These are phyloP conservation scores for Pyropia yezoensis DNA, from an alignment of 23 red algal species.

Conservation along the genomic window DNA sequence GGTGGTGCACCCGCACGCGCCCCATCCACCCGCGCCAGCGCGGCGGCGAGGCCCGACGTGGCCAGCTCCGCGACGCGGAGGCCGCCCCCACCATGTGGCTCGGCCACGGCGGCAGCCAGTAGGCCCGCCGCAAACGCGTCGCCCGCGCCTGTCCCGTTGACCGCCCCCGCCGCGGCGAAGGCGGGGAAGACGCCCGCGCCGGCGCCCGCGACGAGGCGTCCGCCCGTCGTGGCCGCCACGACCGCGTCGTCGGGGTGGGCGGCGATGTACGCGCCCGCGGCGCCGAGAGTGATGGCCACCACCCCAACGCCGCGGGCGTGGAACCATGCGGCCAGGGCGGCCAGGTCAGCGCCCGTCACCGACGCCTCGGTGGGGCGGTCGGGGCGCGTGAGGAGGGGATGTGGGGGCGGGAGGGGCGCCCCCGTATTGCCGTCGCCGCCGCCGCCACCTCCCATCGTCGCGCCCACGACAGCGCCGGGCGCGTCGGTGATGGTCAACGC, in stretches of 20 bases:
- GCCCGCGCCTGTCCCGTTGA: slow-evolving; percentile 82
- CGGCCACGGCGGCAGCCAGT: slow-evolving; percentile 18
- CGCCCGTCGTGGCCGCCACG: background rate
- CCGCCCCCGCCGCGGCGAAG: slow-evolving; percentile 20
- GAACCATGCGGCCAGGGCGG: slow-evolving; percentile 51
- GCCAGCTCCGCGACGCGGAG: background rate
- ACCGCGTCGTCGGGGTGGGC: slow-evolving; percentile 13
- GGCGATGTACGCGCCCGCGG: slow-evolving; percentile 51
- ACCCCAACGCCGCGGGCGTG: slow-evolving; percentile 46
- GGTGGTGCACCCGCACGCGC: no score
- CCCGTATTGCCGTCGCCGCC: background rate
- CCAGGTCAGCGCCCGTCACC: slow-evolving; percentile 20
- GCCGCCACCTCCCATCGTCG: background rate
- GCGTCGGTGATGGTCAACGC: slow-evolving; percentile 41
- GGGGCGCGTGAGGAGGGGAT: slow-evolving; percentile 8
- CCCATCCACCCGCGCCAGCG: background rate
- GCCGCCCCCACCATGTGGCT: background rate
- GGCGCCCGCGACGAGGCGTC: slow-evolving; percentile 3
- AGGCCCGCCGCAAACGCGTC: slow-evolving; percentile 78
- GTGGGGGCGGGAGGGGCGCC: background rate
- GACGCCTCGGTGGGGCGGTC: slow-evolving; percentile 10
- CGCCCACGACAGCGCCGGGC: no score
- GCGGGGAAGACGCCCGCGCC: slow-evolving; percentile 9
- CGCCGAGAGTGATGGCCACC: slow-evolving; percentile 65
- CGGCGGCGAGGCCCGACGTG: background rate